These are phyloP conservation scores for Drechslera avenae DNA, from an alignment of 2,329 filamentous ascomycete genomes.

Conservation along the genomic window DNA sequence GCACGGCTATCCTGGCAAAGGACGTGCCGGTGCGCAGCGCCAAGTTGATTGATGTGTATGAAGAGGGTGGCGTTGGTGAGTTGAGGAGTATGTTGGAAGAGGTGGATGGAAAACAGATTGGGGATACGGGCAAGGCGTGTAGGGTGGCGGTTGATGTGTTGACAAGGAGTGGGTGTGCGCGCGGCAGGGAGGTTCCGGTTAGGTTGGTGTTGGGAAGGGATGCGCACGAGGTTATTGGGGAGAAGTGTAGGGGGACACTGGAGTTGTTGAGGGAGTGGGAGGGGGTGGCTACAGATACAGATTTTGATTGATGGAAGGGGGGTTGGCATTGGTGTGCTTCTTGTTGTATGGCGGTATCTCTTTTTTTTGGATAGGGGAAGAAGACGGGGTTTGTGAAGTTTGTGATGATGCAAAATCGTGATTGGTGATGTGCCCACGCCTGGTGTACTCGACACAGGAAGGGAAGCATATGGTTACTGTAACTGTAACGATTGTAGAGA, in stretches of 20 bases:
- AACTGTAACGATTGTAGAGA: slow-evolving; percentile 47
- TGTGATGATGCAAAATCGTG: too few species aligned
- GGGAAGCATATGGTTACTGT: slow-evolving; percentile 51
- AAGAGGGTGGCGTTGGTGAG: slow-evolving; percentile 43
- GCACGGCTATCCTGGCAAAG: slow-evolving; percentile 54
- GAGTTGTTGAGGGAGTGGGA: not conserved
- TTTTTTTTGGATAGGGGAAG: too few species aligned
- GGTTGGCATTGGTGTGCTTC: too few species aligned
- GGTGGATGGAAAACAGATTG: slow-evolving; percentile 58
- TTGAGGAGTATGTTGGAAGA: slow-evolving; percentile 40
- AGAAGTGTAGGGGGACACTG: not conserved
- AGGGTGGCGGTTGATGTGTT: slow-evolving; percentile 62
- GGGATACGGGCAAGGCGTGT: slow-evolving; percentile 61
- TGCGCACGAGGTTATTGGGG: not conserved
- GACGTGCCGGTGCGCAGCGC: slow-evolving; percentile 23
- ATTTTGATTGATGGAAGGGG: too few species aligned
- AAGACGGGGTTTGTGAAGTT: too few species aligned
- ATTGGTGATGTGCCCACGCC: too few species aligned
- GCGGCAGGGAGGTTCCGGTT: slow-evolving; percentile 58
- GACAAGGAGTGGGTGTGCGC: slow-evolving; percentile 56
- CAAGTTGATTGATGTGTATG: slow-evolving; percentile 36
- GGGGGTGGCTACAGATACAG: not conserved
- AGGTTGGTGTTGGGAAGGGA: slow-evolving; percentile 59
- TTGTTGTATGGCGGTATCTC: too few species aligned
- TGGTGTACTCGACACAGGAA: slow-evolving; percentile 50